Conservation (phyloP, 805 yeast genomes). For the Sugiyamaella lignohabitans region DNA sequence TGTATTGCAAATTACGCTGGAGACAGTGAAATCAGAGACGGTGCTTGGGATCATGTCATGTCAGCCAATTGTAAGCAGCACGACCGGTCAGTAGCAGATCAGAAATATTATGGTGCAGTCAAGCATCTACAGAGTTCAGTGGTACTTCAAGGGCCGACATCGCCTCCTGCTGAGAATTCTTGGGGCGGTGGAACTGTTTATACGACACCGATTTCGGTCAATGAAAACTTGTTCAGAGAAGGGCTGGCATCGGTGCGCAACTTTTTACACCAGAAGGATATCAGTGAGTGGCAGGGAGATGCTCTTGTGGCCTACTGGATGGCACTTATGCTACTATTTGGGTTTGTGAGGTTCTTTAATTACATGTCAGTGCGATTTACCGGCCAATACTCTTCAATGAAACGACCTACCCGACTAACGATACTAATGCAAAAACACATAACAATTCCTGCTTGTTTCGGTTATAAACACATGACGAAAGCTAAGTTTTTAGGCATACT, state of each 20-base stretch:
- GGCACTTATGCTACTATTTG: conserved; percentile 16
- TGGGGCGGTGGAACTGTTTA: not conserved
- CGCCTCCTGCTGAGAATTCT: conserved; percentile 8
- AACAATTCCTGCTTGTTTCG: conserved; percentile 34
- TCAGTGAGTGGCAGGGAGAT: conserved; percentile 28
- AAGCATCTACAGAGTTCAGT: conserved; percentile 14
- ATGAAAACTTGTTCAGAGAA: conserved; percentile 6
- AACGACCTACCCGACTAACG: conserved; percentile 15
- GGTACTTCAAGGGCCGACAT: conserved; percentile 14
- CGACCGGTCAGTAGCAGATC: conserved; percentile 15
- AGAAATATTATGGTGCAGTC: conserved; percentile 10
- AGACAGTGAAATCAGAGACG: conserved; percentile 20
- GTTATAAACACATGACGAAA: conserved; percentile 28
- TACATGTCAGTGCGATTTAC: conserved; percentile 19
- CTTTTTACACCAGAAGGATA: conserved; percentile 23
- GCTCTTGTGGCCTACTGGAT: conserved; percentile 30
- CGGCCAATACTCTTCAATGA: conserved; percentile 21
- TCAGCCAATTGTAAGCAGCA: conserved; percentile 22
- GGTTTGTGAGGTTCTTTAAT: conserved; percentile 9
- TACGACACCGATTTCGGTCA: conserved; percentile 10
- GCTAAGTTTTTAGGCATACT: conserved; percentile 20
- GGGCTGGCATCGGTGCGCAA: conserved; percentile 14
- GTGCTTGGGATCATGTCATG: conserved; percentile 30
- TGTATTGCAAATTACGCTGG: conserved; percentile 26
- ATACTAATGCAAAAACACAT: conserved; percentile 26